phyloP scores from a whole-genome alignment of 139 green algal species.

The Asterochloris sp. region DNA sequence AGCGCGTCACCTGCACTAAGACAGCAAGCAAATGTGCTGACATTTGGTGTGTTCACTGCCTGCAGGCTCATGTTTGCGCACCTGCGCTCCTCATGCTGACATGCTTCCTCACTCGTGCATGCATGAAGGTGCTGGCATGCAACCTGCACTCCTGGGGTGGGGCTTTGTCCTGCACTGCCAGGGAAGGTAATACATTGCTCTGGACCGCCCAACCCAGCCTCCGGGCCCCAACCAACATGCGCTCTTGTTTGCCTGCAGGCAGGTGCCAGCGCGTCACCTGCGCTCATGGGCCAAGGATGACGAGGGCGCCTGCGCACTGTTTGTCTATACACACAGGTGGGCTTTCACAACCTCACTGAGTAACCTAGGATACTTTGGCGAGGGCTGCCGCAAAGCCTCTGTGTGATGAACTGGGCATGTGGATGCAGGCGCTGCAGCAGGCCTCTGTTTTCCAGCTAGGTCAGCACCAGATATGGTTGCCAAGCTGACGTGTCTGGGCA shows the following conservation, averaged over 20 bases:
- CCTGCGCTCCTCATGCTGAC: background rate
- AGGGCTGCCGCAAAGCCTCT: too few species aligned
- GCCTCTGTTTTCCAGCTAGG: too few species aligned
- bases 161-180: background rate
- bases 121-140: background rate
- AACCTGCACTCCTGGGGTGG: background rate
- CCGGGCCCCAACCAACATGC: background rate
- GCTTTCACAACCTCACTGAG: background rate
- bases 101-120: background rate
- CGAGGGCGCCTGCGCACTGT: slow-evolving; percentile 43
- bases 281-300: background rate
- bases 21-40: slow-evolving; percentile 5
- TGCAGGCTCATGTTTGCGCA: too few species aligned
- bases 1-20: slow-evolving; percentile 26
- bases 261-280: slow-evolving; percentile 36
- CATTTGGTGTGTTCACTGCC: slow-evolving; percentile 43
- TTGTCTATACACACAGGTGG: slow-evolving; percentile 33
- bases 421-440: too few species aligned
- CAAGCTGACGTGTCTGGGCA: too few species aligned
- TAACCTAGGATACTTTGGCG: too few species aligned
- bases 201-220: background rate
- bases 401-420: too few species aligned
- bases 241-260: background rate
- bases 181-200: background rate
- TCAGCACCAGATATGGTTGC: too few species aligned